Percentiles rank a stretch among this genome's conserved stretches.
Conservation (phyloP, 1,139 yeast species). For the Pichia sp. region DNA sequence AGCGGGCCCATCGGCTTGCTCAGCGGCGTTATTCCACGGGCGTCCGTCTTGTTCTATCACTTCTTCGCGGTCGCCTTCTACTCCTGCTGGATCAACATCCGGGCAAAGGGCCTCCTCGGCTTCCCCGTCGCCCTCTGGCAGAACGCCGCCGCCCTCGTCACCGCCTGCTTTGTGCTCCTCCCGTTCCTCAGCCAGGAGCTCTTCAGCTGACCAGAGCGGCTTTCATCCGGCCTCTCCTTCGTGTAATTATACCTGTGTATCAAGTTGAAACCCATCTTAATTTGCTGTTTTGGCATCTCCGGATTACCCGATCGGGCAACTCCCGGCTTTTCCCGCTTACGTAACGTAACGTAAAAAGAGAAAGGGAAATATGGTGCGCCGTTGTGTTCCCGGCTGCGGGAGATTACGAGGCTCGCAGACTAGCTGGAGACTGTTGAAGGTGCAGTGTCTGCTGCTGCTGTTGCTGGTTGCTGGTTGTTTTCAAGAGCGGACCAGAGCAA, state of each 20-base stretch:
- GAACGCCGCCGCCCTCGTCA: conserved; percentile 60
- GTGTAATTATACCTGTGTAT: not conserved
- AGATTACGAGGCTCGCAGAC: not conserved
- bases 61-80: conserved; percentile 89
- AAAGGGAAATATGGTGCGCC: not conserved
- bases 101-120: conserved; percentile 58
- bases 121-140: conserved; percentile 72
- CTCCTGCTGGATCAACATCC: conserved; percentile 66
- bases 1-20: conserved; percentile 78
- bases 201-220: conserved; percentile 17
- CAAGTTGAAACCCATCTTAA: not conserved
- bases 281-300: not conserved
- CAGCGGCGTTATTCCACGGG: conserved; percentile 76
- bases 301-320: not conserved
- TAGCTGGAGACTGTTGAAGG: not conserved
- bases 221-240: not conserved
- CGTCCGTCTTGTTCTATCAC: conserved; percentile 70
- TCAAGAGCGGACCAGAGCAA: too few species aligned
- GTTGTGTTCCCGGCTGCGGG: not conserved
- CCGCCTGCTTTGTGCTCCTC: conserved; percentile 75
- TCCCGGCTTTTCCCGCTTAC: not conserved
- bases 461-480: too few species aligned
- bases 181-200: conserved; percentile 63
- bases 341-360: not conserved
- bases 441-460: not conserved